Conservation (phyloP, 148 eudicot genomes). For the Rhododendron ovatum region DNA sequence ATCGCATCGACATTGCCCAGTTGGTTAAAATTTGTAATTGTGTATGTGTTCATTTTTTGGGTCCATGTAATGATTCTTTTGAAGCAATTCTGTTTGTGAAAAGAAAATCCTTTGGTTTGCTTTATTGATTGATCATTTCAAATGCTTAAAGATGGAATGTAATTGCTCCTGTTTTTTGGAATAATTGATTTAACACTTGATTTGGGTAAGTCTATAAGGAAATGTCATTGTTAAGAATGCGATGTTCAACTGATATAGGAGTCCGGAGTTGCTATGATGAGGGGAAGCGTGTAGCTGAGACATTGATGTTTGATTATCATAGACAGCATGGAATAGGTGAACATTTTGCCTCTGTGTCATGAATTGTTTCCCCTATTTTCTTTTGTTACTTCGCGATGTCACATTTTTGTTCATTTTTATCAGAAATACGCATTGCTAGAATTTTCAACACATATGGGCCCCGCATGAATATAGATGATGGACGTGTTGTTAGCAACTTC, state of each 20-base stretch:
- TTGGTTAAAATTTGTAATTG: background rate
- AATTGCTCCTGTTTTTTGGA: background rate
- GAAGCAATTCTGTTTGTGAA: background rate
- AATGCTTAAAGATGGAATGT: background rate
- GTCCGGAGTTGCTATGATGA: constrained; percentile 99
- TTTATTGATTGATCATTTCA: background rate
- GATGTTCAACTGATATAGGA: constrained; percentile 35
- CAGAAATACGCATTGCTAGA: constrained; percentile 96
- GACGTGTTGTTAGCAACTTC: constrained; percentile 98
- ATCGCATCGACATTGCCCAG: background rate
- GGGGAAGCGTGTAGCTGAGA: constrained; percentile 98
- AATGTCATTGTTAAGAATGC: background rate
- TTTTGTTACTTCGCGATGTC: constrained; percentile 1
- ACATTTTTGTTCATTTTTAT: background rate
- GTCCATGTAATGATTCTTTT: background rate
- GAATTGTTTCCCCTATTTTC: background rate
- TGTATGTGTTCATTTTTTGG: background rate
- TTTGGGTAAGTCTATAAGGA: background rate
- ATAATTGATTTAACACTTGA: background rate
- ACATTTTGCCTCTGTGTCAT: background rate
- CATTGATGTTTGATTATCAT: constrained; percentile 98
- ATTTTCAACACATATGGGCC: constrained; percentile 99
- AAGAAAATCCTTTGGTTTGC: background rate
- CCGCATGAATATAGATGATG: constrained; percentile 98
- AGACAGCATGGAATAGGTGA: constrained; percentile 98